Percentiles rank a stretch among this genome's conserved stretches.
These are phyloP conservation scores for Phlegmacium glaucopus DNA, from an alignment of 768 basidiomycete species.

Conservation along the genomic window DNA sequence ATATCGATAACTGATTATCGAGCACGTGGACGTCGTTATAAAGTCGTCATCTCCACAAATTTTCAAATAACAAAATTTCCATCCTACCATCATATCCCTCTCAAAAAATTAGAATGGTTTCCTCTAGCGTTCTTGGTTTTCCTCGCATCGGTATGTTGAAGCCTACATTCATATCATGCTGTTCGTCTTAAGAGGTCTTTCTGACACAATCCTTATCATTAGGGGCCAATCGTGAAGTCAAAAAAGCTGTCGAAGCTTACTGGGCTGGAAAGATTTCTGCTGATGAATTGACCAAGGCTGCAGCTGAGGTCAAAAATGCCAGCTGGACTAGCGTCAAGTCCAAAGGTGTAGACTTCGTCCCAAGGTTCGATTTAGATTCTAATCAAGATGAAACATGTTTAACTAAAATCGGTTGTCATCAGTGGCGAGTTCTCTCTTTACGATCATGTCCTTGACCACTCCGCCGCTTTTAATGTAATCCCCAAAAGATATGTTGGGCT, in stretches of 20 bases:
- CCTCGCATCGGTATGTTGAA: constrained; percentile 82
- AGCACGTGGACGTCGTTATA: neutral
- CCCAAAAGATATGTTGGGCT: constrained; percentile 90
- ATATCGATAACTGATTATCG: too few relatives aligned
- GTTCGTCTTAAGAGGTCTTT: neutral
- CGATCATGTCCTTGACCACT: constrained; percentile 98
- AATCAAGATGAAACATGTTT: constrained; percentile 10
- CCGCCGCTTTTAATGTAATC: constrained; percentile 93
- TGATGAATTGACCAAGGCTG: constrained; percentile 83
- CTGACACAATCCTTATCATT: constrained; percentile 4
- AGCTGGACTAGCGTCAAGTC: constrained; percentile 87
- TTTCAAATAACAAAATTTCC: constrained; percentile 14
- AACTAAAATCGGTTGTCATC: constrained; percentile 10
- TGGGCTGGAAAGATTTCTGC: constrained; percentile 92
- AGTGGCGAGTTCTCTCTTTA: constrained; percentile 99
- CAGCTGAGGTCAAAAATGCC: constrained; percentile 82
- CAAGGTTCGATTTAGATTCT: constrained; percentile 61
- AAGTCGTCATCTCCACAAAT: constrained; percentile 25
- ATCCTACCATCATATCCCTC: constrained; percentile 21
- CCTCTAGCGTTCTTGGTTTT: constrained; percentile 86
- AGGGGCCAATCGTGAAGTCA: constrained; percentile 94
- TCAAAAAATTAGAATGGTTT: constrained; percentile 52
- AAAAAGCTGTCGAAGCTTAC: constrained; percentile 98
- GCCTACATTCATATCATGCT: neutral
- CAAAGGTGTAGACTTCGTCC: constrained; percentile 84